These are phyloP conservation scores for Ilyonectria robusta DNA, from an alignment of 2,329 filamentous ascomycete genomes.

Conservation along the genomic window DNA sequence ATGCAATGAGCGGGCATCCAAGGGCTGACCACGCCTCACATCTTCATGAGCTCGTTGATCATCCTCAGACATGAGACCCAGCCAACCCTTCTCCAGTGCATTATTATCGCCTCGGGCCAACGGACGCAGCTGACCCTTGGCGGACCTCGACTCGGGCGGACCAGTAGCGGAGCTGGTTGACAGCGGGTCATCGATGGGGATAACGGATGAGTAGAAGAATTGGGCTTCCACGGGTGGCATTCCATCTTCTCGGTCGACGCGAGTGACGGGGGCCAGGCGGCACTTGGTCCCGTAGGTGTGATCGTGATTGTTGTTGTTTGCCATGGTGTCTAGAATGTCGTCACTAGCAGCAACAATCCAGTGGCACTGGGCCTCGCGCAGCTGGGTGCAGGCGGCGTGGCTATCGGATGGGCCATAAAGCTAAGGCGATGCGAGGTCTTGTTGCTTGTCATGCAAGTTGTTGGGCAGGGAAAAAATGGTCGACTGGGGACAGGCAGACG, in stretches of 20 bases:
- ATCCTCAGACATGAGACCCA: conserved; percentile 67
- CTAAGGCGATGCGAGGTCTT: conserved; percentile 16
- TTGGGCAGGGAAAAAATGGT: conserved; percentile 6
- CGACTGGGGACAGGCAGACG: conserved; percentile 9
- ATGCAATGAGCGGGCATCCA: conserved; percentile 21
- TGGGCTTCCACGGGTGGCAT: conserved; percentile 76
- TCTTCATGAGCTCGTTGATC: conserved; percentile 64
- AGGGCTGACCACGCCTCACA: conserved; percentile 40
- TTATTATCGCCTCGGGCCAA: conserved; percentile 86
- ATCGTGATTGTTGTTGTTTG: conserved; percentile 27
- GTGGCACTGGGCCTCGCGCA: conserved; percentile 33
- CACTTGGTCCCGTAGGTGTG: conserved; percentile 76
- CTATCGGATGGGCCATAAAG: conserved; percentile 41
- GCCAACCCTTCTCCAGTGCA: conserved; percentile 84
- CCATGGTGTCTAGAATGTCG: conserved; percentile 33
- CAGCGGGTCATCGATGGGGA: conserved; percentile 91
- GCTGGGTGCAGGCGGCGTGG: conserved; percentile 32
- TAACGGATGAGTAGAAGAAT: conserved; percentile 87
- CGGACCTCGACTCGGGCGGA: conserved; percentile 64
- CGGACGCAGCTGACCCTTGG: conserved; percentile 77
- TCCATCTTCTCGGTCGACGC: conserved; percentile 57
- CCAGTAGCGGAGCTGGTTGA: conserved; percentile 71
- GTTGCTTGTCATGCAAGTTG: conserved; percentile 22
- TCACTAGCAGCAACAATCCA: conserved; percentile 25
- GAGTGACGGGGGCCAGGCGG: conserved; percentile 64